Conservation (phyloP, 1,284 basidiomycete species). For the Ganoderma lingzhi region DNA sequence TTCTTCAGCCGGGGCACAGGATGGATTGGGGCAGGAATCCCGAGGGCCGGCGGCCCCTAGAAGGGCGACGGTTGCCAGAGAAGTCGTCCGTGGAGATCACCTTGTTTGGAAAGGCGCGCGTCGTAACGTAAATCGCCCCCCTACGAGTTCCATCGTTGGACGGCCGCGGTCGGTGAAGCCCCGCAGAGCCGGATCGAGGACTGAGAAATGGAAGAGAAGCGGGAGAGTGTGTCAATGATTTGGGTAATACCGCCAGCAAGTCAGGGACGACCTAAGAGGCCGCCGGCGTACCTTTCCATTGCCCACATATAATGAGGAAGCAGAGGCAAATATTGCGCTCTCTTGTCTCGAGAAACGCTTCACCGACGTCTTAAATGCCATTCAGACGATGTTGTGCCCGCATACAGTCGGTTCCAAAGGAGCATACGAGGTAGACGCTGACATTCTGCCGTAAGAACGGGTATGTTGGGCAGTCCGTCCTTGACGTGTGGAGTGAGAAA, state of each 20-base stretch:
- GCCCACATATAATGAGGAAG: not conserved
- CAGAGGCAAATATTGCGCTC: not conserved
- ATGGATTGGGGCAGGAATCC: not conserved
- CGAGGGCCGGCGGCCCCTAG: not conserved
- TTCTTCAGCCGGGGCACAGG: not conserved
- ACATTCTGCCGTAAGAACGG: not conserved
- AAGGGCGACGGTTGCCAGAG: conserved; percentile 6
- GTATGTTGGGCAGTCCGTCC: not conserved
- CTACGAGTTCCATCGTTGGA: not conserved
- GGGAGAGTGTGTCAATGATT: not conserved
- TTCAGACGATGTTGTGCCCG: not conserved
- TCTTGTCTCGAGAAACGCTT: not conserved
- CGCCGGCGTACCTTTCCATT: not conserved
- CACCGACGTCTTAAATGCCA: not conserved
- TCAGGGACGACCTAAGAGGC: not conserved
- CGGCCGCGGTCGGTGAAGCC: not conserved
- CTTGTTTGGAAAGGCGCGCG: not conserved
- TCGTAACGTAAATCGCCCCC: not conserved
- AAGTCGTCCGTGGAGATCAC: not conserved
- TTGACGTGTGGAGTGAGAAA: not conserved
- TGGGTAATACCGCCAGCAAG: not conserved
- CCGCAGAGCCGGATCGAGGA: not conserved
- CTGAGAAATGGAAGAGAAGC: conserved; percentile 1
- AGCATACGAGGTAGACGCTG: not conserved
- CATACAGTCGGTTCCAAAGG: too few relatives aligned